Evolutionary conservation across 129 eudicot species (phyloP), one percentile per base, ranked within the genome.

Genomic region (Helianthus tuberosus): DNA sequence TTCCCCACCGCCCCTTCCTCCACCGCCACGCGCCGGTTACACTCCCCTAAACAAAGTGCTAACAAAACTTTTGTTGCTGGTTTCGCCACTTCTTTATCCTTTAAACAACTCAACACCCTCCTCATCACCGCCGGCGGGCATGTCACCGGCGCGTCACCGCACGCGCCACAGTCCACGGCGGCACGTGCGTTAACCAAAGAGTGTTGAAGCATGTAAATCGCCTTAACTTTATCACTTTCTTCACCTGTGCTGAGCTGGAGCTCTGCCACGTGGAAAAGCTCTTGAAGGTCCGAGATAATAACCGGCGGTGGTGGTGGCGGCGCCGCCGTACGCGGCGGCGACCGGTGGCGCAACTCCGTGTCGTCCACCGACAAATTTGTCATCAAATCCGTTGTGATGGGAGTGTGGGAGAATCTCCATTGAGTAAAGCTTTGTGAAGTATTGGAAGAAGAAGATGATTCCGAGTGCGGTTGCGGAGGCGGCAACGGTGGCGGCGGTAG

Each of bases 341-440:
- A 43, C 58, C 53, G 85, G 78, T 3, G 55, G 75, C 32, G 43
- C 8, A 50, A 9, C 5, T 20, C 59, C 11, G 80, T 29, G 13
- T 68, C 12, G 38, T 79, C 60, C 9, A 20, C 39, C 13, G 41
- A 52, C 15, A 80, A 67, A 63, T 73, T 51, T 23, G 83, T 61
- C 25, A 60, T 64, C 12, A 60, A 27, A 82, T 76, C 54, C 2
- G 76, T 84, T 51, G 75, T 43, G n/a, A 82, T 55, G 70, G 89
- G 89, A 3, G 91, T 86, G 83, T 15, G 96, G 69, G 82, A 80
- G 68, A 93, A 93, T 48, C 85, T 84, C 98, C 98, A 93, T 49
- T 89, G 98, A 2, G 98, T 93, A 72, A 93, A 93, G 80, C 98
- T 93, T 68, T 92, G 96, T 36, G 98, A 92, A 10, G 96, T 85